Conservation (phyloP, 208 protist genomes). For the Spironucleus salmonicida region DNA sequence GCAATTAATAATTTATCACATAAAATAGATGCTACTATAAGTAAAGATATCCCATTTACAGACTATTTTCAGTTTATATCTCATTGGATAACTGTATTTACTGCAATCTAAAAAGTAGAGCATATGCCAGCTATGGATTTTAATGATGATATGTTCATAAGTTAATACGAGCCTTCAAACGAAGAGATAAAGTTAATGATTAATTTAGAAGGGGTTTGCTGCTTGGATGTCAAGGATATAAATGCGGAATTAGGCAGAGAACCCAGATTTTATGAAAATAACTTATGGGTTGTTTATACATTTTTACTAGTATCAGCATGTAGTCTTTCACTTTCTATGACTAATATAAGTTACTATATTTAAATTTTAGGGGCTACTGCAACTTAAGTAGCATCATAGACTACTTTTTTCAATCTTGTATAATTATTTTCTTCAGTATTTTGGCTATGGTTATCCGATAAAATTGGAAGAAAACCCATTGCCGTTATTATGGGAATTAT, state of each 20-base stretch:
- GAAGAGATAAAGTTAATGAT: constrained; percentile 14
- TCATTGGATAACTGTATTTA: too few relatives aligned
- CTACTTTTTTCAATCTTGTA: constrained; percentile 5
- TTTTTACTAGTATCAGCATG: too few relatives aligned
- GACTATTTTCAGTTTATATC: too few relatives aligned
- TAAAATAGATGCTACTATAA: too few relatives aligned
- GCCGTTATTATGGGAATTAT: neutral
- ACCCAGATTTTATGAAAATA: neutral
- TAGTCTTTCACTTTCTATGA: too few relatives aligned
- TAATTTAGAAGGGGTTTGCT: neutral
- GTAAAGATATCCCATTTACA: too few relatives aligned
- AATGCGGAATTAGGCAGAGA: neutral
- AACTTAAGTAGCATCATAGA: neutral
- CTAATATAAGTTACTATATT: too few relatives aligned
- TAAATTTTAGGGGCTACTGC: too few relatives aligned
- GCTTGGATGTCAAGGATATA: neutral
- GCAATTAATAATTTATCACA: too few relatives aligned
- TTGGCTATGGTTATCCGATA: constrained; percentile 19
- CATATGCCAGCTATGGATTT: neutral
- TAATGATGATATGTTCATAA: neutral
- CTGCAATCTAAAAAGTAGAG: too few relatives aligned
- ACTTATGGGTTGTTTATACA: too few relatives aligned
- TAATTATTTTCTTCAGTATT: neutral
- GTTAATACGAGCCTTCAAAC: neutral
- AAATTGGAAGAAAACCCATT: constrained; percentile 10